Evolutionary conservation across 768 basidiomycete genomes (phyloP).

Genomic region (Leucocoprinus leucothites): DNA sequence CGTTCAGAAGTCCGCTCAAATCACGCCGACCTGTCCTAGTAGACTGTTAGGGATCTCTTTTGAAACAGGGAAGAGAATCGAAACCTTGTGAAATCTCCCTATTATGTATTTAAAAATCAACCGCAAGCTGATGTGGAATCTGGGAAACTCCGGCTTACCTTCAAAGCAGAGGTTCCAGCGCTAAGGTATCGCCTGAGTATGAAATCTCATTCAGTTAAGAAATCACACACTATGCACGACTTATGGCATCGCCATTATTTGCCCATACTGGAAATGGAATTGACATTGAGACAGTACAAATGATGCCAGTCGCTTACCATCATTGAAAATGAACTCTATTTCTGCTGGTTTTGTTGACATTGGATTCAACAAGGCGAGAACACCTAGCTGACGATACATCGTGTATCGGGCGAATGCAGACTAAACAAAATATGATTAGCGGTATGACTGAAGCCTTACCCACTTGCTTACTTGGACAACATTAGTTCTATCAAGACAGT

Average conservation of each 20-base stretch:
- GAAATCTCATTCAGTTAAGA: neutral
- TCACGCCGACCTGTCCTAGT: constrained; percentile 93
- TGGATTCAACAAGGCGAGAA: constrained; percentile 63
- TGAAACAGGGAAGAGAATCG: neutral
- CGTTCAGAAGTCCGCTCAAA: constrained; percentile 85
- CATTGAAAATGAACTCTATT: constrained; percentile 75
- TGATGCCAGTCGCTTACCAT: constrained; percentile 41
- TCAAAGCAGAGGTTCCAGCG: constrained; percentile 94
- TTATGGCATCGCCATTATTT: constrained; percentile 96
- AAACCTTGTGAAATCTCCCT: constrained; percentile 89
- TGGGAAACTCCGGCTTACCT: constrained; percentile 45
- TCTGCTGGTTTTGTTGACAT: constrained; percentile 50
- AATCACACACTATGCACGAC: constrained; percentile 72
- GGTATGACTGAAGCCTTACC: neutral
- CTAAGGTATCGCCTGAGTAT: constrained; percentile 32
- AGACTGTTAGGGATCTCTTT: constrained; percentile 2
- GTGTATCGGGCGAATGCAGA: constrained; percentile 90
- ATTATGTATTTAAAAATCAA: neutral
- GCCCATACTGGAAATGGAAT: constrained; percentile 75
- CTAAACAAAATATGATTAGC: constrained; percentile 32
- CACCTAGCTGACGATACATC: constrained; percentile 70
- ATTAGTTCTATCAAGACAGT: constrained; percentile 93
- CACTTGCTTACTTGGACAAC: constrained; percentile 70
- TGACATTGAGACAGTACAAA: neutral
- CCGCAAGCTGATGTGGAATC: constrained; percentile 9